Percentiles rank a stretch among this genome's conserved stretches.
phyloP scores from a whole-genome alignment of 2,329 filamentous ascomycete genomes.

The Esteya vermicola region DNA sequence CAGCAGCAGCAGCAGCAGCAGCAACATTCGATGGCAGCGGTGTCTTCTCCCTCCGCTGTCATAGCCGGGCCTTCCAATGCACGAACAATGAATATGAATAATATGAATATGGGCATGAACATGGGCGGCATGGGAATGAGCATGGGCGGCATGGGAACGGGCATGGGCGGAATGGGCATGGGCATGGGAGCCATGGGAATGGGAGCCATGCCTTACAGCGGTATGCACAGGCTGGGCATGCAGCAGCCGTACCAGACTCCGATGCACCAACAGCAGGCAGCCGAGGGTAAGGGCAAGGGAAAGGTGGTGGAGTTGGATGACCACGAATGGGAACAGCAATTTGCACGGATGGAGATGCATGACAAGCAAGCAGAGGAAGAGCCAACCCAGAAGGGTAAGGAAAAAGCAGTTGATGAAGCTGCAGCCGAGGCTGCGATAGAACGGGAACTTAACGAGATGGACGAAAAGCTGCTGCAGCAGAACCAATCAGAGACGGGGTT shows the following conservation, averaged over 20 bases:
- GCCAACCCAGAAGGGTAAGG: slow-evolving; percentile 62
- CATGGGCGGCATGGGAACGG: slow-evolving; percentile 19
- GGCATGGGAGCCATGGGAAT: slow-evolving; percentile 46
- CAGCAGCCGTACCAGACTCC: slow-evolving; percentile 28
- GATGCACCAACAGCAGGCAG: slow-evolving; percentile 17
- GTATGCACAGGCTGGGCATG: slow-evolving; percentile 31
- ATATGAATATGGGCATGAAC: background rate
- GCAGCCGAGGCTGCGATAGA: slow-evolving; percentile 53
- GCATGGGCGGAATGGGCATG: slow-evolving; percentile 24
- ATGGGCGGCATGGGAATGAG: slow-evolving; percentile 17
- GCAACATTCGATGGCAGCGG: slow-evolving; percentile 5
- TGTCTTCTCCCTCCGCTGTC: slow-evolving; percentile 37
- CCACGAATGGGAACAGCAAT: slow-evolving; percentile 90
- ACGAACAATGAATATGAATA: slow-evolving; percentile 27
- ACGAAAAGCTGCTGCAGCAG: slow-evolving; percentile 45
- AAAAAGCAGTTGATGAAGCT: slow-evolving; percentile 57
- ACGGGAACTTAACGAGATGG: slow-evolving; percentile 76
- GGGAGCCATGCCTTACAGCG: slow-evolving; percentile 25
- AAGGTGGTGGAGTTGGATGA: slow-evolving; percentile 94
- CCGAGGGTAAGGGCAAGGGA: slow-evolving; percentile 47
- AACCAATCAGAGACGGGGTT: slow-evolving; percentile 65
- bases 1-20: slow-evolving; percentile 44
- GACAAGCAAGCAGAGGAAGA: slow-evolving; percentile 46
- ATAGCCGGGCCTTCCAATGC: slow-evolving; percentile 38
- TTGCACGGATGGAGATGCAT: slow-evolving; percentile 69